A percentile compares a stretch with the other conserved stretches of the same genome.
Conservation (phyloP, 2,329 filamentous ascomycete genomes). For the Penicillium sp. region DNA sequence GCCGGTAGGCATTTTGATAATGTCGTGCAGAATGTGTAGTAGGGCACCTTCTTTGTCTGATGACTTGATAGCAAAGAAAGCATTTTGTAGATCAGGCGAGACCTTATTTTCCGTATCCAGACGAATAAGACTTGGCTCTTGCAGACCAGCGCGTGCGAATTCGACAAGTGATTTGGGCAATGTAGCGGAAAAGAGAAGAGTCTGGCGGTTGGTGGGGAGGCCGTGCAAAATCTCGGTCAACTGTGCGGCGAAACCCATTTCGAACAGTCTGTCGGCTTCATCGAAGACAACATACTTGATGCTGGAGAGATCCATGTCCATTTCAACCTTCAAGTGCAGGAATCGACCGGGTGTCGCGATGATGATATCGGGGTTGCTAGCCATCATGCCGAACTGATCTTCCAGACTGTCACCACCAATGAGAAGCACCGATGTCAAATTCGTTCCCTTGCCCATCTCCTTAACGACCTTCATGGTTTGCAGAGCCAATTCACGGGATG, state of each 20-base stretch:
- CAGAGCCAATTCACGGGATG: conserved; percentile 84
- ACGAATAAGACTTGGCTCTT: conserved; percentile 82
- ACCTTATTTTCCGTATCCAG: conserved; percentile 92
- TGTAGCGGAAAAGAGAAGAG: conserved; percentile 87
- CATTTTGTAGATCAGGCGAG: conserved; percentile 87
- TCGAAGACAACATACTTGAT: conserved; percentile 94
- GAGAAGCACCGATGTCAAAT: conserved; percentile 78
- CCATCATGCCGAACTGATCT: conserved; percentile 88
- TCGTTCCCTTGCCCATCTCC: conserved; percentile 80
- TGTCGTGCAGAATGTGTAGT: conserved; percentile 75
- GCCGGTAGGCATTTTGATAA: conserved; percentile 81
- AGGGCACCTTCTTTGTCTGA: conserved; percentile 89
- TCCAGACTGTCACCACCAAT: conserved; percentile 93
- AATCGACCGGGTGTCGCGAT: conserved; percentile 96
- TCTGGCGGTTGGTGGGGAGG: conserved; percentile 74
- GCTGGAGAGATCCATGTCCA: conserved; percentile 81
- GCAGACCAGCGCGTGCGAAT: conserved; percentile 83
- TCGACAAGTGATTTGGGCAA: conserved; percentile 89
- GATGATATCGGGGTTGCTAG: conserved; percentile 89
- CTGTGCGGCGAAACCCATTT: conserved; percentile 95
- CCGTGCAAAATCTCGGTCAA: conserved; percentile 86
- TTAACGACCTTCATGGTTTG: conserved; percentile 96
- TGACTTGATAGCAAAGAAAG: conserved; percentile 87
- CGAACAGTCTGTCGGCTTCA: conserved; percentile 91
- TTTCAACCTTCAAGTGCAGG: conserved; percentile 92